Evolutionary conservation across 768 basidiomycete species (phyloP).

Genomic region (Amanita molliuscula): DNA sequence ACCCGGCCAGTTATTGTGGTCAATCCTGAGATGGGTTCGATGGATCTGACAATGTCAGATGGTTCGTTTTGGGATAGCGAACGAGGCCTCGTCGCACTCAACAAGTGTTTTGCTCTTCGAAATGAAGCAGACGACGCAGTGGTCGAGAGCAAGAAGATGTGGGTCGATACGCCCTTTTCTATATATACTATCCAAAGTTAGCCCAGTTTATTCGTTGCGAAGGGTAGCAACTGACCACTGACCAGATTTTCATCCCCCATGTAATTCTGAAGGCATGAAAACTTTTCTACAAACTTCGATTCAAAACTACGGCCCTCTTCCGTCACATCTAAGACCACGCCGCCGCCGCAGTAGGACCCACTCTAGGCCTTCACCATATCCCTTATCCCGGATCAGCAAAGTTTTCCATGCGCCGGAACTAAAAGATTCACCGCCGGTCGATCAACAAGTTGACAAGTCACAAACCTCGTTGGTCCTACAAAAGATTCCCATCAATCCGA

Average conservation of each 20-base stretch:
- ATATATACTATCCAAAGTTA: constrained; percentile 64
- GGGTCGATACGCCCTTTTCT: constrained; percentile 68
- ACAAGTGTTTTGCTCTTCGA: constrained; percentile 58
- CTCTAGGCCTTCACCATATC: constrained; percentile 69
- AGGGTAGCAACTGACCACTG: constrained; percentile 3
- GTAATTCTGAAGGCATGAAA: constrained; percentile 54
- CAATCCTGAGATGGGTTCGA: constrained; percentile 42
- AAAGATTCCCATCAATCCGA: not conserved
- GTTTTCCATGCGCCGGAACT: constrained; percentile 34
- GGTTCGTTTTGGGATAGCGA: constrained; percentile 57
- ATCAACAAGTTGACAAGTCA: constrained; percentile 12
- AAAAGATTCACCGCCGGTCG: constrained; percentile 9
- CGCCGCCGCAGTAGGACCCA: constrained; percentile 44
- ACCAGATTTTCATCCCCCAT: constrained; percentile 63
- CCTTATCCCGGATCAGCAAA: constrained; percentile 37
- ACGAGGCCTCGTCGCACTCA: constrained; percentile 48
- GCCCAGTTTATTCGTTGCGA: constrained; percentile 15
- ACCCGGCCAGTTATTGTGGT: constrained; percentile 42
- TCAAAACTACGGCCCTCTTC: constrained; percentile 62
- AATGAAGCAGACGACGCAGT: constrained; percentile 62
- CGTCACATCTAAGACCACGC: constrained; percentile 55
- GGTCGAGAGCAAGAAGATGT: constrained; percentile 50
- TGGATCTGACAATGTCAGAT: constrained; percentile 27
- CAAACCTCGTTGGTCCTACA: constrained; percentile 8
- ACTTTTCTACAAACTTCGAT: constrained; percentile 66